These are phyloP conservation scores for Leucocoprinus leucothites DNA, from an alignment of 768 basidiomycete species.

Conservation along the genomic window DNA sequence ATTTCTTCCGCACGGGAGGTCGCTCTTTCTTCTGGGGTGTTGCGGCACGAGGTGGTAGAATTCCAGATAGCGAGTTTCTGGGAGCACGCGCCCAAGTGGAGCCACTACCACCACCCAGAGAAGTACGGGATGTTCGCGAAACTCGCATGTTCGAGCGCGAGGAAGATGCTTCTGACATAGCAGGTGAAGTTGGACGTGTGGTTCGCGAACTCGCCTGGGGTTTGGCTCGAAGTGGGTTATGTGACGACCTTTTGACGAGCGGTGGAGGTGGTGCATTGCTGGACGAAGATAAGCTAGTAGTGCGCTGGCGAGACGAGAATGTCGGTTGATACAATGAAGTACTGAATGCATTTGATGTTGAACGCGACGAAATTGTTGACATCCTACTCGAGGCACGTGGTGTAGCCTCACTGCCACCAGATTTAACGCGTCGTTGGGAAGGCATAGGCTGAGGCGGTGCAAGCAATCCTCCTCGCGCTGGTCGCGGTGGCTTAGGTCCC, in stretches of 20 bases:
- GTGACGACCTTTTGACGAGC: conserved; percentile 23
- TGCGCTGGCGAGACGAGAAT: conserved; percentile 82
- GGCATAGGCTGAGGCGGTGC: conserved; percentile 39
- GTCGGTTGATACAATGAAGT: conserved; percentile 59
- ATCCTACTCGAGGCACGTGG: conserved; percentile 55
- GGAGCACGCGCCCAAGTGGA: conserved; percentile 72
- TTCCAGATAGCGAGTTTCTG: conserved; percentile 52
- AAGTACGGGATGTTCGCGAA: conserved; percentile 25
- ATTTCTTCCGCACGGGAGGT: conserved; percentile 56
- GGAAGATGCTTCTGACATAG: conserved; percentile 57
- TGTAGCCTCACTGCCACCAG: conserved; percentile 38
- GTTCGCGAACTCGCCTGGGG: conserved; percentile 12
- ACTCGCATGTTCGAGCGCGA: conserved; percentile 14
- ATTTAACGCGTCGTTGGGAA: conserved; percentile 45
- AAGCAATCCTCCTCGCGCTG: conserved; percentile 40
- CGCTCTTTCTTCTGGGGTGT: conserved; percentile 39
- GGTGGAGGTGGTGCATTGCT: conserved; percentile 28
- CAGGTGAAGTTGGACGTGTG: conserved; percentile 53
- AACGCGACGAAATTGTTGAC: conserved; percentile 56
- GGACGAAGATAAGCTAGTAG: conserved; percentile 54
- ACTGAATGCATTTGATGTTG: conserved; percentile 65
- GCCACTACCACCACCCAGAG: conserved; percentile 44
- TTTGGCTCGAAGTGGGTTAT: background rate
- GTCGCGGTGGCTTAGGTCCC: conserved; percentile 23
- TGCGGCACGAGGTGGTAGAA: conserved; percentile 39